A percentile compares a stretch with the other conserved stretches of the same genome.
phyloP scores from a whole-genome alignment of 345 rosid genomes.

The Salix udensis region DNA sequence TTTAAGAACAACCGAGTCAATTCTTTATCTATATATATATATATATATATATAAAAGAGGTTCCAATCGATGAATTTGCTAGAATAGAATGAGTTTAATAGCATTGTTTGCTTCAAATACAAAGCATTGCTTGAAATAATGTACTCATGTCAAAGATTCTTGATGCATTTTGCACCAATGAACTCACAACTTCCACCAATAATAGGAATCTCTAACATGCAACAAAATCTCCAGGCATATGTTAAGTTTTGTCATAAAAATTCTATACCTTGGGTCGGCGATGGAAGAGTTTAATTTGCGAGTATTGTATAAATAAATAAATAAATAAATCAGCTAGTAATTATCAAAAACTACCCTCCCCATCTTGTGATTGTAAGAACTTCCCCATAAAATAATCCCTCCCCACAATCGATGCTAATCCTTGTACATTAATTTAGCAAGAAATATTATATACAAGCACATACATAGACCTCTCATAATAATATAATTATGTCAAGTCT shows the following conservation, averaged over 20 bases:
- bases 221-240: constrained; percentile 9
- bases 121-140: neutral
- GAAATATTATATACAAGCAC: neutral
- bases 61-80: too few relatives aligned
- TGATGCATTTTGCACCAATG: neutral
- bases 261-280: constrained; percentile 1
- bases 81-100: too few relatives aligned
- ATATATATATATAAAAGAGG: too few relatives aligned
- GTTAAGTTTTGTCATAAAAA: constrained; percentile 3
- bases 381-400: neutral
- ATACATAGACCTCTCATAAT: neutral
- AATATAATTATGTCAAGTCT: neutral
- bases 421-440: neutral
- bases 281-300: neutral
- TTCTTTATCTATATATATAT: too few relatives aligned
- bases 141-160: neutral
- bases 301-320: neutral
- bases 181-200: neutral
- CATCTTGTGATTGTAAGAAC: neutral
- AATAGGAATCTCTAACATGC: constrained; percentile 3
- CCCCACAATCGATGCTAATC: too few relatives aligned
- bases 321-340: neutral
- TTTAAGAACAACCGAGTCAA: too few relatives aligned
- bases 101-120: too few relatives aligned
- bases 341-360: neutral